A percentile compares a stretch with the other conserved stretches of the same genome.
Conservation (phyloP, 225 moss, liverwort and hornwort species). For the Pseudisothecium myosuroides region DNA sequence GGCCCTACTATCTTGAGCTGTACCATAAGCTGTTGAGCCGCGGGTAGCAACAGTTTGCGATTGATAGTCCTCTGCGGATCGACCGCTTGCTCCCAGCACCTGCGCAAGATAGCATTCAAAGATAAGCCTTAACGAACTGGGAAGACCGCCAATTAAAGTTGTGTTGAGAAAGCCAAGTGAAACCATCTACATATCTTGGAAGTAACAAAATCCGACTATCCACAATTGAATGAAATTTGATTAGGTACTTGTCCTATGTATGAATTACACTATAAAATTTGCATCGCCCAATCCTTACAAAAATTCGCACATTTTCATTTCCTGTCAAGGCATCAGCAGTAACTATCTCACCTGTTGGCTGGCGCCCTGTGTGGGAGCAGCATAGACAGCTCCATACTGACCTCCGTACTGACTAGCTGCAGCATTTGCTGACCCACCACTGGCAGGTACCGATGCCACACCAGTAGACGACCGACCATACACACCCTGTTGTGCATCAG, state of each 20-base stretch:
- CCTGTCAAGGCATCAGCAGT: background rate
- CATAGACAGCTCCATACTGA: constrained; percentile 89
- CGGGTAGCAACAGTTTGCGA: constrained; percentile 72
- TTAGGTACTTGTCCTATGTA: background rate
- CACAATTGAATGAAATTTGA: background rate
- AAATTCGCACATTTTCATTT: background rate
- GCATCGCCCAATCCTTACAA: background rate
- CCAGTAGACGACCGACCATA: constrained; percentile 82
- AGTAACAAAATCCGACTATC: background rate
- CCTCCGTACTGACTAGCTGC: constrained; percentile 86
- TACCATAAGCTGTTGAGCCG: constrained; percentile 80
- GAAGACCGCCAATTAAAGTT: background rate
- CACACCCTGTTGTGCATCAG: constrained; percentile 72
- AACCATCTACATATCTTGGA: background rate
- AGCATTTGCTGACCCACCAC: constrained; percentile 65
- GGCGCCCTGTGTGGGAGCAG: constrained; percentile 58
- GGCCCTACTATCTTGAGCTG: constrained; percentile 64
- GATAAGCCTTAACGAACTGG: background rate
- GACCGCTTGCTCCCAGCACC: constrained; percentile 68
- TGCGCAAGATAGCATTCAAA: background rate
- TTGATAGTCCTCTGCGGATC: constrained; percentile 77
- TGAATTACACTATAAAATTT: background rate
- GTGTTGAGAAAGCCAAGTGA: background rate
- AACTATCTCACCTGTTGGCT: constrained; percentile 64
- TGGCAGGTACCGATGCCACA: constrained; percentile 73